Base-by-base conservation (phyloP, 352 stramenopile species). In the Globisporangium cystogenes region DNA sequence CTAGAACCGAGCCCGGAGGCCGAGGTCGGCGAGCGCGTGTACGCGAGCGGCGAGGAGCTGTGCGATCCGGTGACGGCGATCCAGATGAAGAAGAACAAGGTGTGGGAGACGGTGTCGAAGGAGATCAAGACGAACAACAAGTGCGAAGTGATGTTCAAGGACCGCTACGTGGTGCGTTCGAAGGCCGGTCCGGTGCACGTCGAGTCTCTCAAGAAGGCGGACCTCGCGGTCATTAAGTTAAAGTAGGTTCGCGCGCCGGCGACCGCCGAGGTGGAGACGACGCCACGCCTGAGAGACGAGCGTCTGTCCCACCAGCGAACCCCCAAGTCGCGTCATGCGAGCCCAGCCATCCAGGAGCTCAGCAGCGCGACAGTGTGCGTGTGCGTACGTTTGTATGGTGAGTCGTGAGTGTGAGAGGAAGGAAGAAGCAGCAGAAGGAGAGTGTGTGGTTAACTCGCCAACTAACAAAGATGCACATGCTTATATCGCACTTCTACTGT, bases 81-180 rank as follows among this genome's bases (percentile, higher is more conserved):
- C 48, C 76, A 87, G 67, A 85, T 90, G 74, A 90, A 90, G 73
- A 90, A 90, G 70, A 86, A 87, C 71, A 90, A 90, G 67, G 76
- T 87, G 43, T 90, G 79, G 79, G 79, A 90, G 40, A 71, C 74
- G 48, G 44, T 90, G 20, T 68, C 67, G 65, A 90, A 90, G 65
- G 70, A 75, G 43, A 83, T 90, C 57, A 85, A 77, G 69, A 87
- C 76, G 35, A 87, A 73, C 62, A 83, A 83, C 55, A 87, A 90
- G 74, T 68, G 72, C 48, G 76, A 90, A 59, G 61, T 90, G 46
- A 62, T 82, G 76, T 90, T 83, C 64, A 64, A 71, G 61, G 76
- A 86, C 24, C 75, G 74, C 53, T 87, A 63, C 59, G 56, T 72
- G 6, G 60, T 89, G 23, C 71, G 75, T 33, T 86, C 78, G 48